Percentiles rank a stretch among this genome's conserved stretches.
phyloP scores from a whole-genome alignment of 2,329 filamentous ascomycete species.

The Pseudogymnoascus sp. region DNA sequence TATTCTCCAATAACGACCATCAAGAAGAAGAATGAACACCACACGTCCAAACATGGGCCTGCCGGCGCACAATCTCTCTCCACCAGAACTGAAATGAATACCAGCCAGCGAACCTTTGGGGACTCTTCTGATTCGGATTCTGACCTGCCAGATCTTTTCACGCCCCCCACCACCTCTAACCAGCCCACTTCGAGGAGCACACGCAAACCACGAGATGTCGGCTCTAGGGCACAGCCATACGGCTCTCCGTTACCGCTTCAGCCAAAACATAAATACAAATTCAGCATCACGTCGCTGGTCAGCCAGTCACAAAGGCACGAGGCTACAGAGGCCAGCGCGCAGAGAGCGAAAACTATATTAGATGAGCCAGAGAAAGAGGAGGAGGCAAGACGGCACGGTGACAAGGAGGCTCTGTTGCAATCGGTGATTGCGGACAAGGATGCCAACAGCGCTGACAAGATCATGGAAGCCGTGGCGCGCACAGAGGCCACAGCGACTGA shows the following conservation, averaged over 20 bases:
- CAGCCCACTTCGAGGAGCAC: not conserved
- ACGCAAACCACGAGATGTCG: not conserved
- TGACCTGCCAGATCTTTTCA: conserved; percentile 12
- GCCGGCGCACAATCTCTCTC: not conserved
- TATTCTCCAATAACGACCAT: not conserved
- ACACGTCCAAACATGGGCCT: not conserved
- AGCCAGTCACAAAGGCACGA: conserved; percentile 51
- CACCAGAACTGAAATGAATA: not conserved
- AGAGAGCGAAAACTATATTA: conserved; percentile 30
- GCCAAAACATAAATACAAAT: conserved; percentile 45
- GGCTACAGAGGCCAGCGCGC: conserved; percentile 47
- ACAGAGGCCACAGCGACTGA: conserved; percentile 49
- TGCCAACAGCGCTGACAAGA: conserved; percentile 34
- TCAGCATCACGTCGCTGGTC: conserved; percentile 54
- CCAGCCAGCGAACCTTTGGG: not conserved
- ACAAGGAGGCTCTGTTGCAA: conserved; percentile 27
- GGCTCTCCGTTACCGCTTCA: conserved; percentile 43
- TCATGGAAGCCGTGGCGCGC: conserved; percentile 49
- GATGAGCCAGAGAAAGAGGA: conserved; percentile 19
- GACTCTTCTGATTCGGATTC: not conserved
- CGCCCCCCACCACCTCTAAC: not conserved
- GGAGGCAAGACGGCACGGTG: conserved; percentile 15
- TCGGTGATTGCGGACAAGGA: conserved; percentile 36
- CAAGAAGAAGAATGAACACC: not conserved
- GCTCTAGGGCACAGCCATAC: conserved; percentile 29